Percentiles rank a stretch among this genome's conserved stretches.
Conservation (phyloP, 495 filamentous ascomycete species). For the Aspergillus conjunctus region DNA sequence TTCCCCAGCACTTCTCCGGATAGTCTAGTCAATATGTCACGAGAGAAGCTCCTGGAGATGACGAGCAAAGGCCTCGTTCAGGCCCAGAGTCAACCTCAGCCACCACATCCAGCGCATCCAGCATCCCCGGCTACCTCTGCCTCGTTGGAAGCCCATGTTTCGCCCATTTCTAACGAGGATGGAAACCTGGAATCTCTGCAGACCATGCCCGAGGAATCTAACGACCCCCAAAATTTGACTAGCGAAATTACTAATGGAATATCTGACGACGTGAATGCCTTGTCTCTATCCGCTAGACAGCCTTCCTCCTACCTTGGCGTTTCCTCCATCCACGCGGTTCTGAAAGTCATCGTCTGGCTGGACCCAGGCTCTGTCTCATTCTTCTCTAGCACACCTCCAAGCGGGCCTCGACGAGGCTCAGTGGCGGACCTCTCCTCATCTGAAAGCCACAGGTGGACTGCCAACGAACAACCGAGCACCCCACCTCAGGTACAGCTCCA, state of each 20-base stretch:
- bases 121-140: constrained; percentile 43
- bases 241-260: constrained; percentile 63
- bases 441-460: constrained; percentile 28
- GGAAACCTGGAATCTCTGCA: constrained; percentile 47
- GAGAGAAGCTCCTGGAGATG: constrained; percentile 54
- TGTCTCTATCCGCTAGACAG: constrained; percentile 71
- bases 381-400: constrained; percentile 48
- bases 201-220: constrained; percentile 43
- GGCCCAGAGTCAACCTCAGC: neutral
- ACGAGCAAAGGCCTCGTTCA: constrained; percentile 21
- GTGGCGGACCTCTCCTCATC: constrained; percentile 29
- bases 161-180: constrained; percentile 42
- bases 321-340: constrained; percentile 78
- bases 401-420: constrained; percentile 24
- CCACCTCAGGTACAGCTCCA: constrained; percentile 33
- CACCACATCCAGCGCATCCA: constrained; percentile 29
- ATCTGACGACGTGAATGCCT: constrained; percentile 79
- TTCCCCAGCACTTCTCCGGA: constrained; percentile 44
- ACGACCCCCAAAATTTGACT: constrained; percentile 28
- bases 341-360: constrained; percentile 79
- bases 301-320: constrained; percentile 78
- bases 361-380: constrained; percentile 64
- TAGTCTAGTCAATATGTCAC: constrained; percentile 43
- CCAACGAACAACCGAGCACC: constrained; percentile 32
- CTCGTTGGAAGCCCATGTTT: constrained; percentile 45